phyloP scores from a whole-genome alignment of 1,284 basidiomycete genomes.

The Inonotus obliquus region DNA sequence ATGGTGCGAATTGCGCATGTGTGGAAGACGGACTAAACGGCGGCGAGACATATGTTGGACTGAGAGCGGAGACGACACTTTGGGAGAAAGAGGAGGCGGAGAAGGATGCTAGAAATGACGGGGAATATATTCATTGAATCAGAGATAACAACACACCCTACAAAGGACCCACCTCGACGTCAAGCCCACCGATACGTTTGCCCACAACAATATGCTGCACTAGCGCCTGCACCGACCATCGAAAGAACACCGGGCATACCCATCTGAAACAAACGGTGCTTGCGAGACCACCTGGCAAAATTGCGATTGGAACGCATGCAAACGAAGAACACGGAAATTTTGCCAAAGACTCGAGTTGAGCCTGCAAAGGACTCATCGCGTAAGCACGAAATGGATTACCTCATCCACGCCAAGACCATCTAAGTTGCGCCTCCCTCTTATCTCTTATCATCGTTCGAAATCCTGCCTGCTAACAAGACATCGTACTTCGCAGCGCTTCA shows the following conservation, averaged over 20 bases:
- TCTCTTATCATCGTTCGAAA: no score
- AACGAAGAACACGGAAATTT: no score
- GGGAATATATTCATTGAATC: not conserved
- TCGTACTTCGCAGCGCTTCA: no score
- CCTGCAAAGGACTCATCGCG: no score
- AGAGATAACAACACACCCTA: not conserved
- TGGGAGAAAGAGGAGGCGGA: not conserved
- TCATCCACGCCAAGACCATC: no score
- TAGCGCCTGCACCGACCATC: not conserved
- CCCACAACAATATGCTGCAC: not conserved
- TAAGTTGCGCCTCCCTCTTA: no score
- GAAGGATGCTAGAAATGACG: not conserved
- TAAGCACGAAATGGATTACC: no score
- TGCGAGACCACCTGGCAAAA: not conserved
- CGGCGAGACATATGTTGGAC: not conserved
- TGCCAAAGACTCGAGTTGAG: no score
- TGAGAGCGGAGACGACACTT: conserved; percentile 1
- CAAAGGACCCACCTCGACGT: not conserved
- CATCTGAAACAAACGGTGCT: not conserved
- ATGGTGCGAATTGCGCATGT: not conserved
- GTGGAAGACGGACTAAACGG: not conserved
- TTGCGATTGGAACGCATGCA: not conserved
- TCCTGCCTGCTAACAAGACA: no score
- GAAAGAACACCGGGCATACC: not conserved
- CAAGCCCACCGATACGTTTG: not conserved